Evolutionary conservation across 306 rosid genomes (phyloP), one percentile per base, ranked within the genome.

Genomic region (Lotus japonicus): DNA sequence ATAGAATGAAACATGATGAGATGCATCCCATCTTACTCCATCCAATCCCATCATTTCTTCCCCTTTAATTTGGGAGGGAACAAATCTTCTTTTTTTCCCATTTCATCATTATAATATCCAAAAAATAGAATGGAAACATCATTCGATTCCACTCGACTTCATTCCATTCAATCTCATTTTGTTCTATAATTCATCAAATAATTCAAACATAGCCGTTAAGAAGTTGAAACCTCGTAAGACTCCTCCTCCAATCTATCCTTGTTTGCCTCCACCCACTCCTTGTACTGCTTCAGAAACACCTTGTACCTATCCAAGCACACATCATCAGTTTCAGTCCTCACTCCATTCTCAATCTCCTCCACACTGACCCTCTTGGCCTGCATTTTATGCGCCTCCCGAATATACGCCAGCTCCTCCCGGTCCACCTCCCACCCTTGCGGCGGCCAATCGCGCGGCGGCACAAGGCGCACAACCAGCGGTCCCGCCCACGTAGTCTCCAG

Each of bases 401-500:
- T 90, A 21, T 77, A 90, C 74, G 84, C 90, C 53, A 90, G 82
- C 77, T 94, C 98, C 82, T 85, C 45, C 75, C 77, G 81, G 50
- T 94, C 95, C 4, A 94, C 98, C 75, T 83, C 82, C 98, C 98
- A 94, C 3, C 90, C 98, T 51, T 88, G 57, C 15, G 98, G 98
- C 3, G 98, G 98, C 98, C 98, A 94, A 74, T 94, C 98, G 12
- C 98, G 60, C 9, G 98, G 98, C 33, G 97, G 95, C 46, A 94
- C 81, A 9, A 73, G 81, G 18, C 84, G 79, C 14, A 85, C 55
- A 16, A 94, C 89, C 62, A 87, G 56, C 6, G 99, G 97, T 0
- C 72, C 82, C 0, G 80, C 59, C 99, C 99, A 94, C 0, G 16
- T 26, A 5, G 99, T 90, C 77, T 79, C 69, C 26, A 94, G 63